These are phyloP conservation scores for Penicillium sp. DNA, from an alignment of 2,329 filamentous ascomycete species.

Conservation along the genomic window DNA sequence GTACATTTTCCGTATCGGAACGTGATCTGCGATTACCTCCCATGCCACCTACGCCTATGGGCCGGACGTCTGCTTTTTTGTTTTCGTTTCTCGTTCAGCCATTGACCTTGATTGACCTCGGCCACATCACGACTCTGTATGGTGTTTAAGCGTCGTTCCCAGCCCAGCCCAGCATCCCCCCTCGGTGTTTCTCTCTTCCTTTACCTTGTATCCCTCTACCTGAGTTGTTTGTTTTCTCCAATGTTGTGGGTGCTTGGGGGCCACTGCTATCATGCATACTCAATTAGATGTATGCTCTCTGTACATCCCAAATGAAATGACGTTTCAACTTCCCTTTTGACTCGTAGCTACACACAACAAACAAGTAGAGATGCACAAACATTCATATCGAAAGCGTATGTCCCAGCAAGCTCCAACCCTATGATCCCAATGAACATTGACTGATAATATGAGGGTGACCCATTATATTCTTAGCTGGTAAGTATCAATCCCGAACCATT, in stretches of 20 bases:
- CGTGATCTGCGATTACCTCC: slow-evolving; percentile 21
- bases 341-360: not conserved
- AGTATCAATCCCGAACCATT: not conserved
- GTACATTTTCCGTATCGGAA: slow-evolving; percentile 21
- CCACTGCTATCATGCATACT: slow-evolving; percentile 9
- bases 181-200: slow-evolving; percentile 8
- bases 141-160: not conserved
- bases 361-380: too few relatives aligned
- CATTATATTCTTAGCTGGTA: too few relatives aligned
- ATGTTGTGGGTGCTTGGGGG: not conserved
- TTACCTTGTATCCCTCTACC: slow-evolving; percentile 1
- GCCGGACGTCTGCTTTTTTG: slow-evolving; percentile 17
- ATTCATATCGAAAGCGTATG: too few relatives aligned
- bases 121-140: slow-evolving; percentile 7
- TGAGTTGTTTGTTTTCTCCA: not conserved
- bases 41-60: slow-evolving; percentile 10
- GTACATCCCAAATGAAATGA: slow-evolving; percentile 25
- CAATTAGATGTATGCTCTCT: slow-evolving; percentile 22
- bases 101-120: not conserved
- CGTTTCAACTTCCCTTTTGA: not conserved
- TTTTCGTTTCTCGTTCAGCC: not conserved
- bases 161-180: slow-evolving; percentile 15
- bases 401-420: too few relatives aligned
- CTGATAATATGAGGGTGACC: too few relatives aligned
- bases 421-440: too few relatives aligned